A percentile compares a stretch with the other conserved stretches of the same genome.
Evolutionary conservation across 2,329 filamentous ascomycete species (phyloP).

Genomic region (Dendryphion nanum): DNA sequence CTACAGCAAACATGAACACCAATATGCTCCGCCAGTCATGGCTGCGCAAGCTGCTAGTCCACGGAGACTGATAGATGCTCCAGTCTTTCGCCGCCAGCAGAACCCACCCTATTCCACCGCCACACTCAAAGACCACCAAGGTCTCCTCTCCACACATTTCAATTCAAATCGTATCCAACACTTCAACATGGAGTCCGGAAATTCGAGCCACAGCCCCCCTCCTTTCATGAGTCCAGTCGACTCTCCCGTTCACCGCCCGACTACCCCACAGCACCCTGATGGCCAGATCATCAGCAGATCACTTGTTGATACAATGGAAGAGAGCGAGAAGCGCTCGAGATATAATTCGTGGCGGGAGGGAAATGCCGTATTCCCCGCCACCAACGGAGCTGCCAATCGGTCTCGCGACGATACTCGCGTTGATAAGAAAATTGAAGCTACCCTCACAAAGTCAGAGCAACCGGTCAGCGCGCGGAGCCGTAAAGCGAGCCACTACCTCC

Average conservation of each 20-base stretch:
- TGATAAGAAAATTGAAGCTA: slow-evolving; percentile 64
- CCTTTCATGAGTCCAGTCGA: slow-evolving; percentile 40
- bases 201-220: slow-evolving; percentile 28
- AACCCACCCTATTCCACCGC: slow-evolving; percentile 19
- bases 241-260: slow-evolving; percentile 32
- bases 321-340: slow-evolving; percentile 43
- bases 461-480: slow-evolving; percentile 58
- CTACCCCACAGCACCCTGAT: slow-evolving; percentile 26
- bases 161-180: slow-evolving; percentile 17
- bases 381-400: slow-evolving; percentile 37
- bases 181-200: slow-evolving; percentile 18
- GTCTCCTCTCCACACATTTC: slow-evolving; percentile 32
- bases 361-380: slow-evolving; percentile 43
- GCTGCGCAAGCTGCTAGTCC: slow-evolving; percentile 27
- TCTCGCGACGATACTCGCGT: slow-evolving; percentile 49
- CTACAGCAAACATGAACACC: slow-evolving; percentile 9
- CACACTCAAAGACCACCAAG: slow-evolving; percentile 29
- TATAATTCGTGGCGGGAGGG: slow-evolving; percentile 52
- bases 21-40: slow-evolving; percentile 21
- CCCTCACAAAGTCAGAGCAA: slow-evolving; percentile 57
- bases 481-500: slow-evolving; percentile 65
- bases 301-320: slow-evolving; percentile 19
- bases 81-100: slow-evolving; percentile 31
- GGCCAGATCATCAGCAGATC: slow-evolving; percentile 1
- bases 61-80: slow-evolving; percentile 32